A percentile compares a stretch with the other conserved stretches of the same genome.
Evolutionary conservation across 2,329 filamentous ascomycete genomes (phyloP).

Genomic region (Aspergillus sp.): DNA sequence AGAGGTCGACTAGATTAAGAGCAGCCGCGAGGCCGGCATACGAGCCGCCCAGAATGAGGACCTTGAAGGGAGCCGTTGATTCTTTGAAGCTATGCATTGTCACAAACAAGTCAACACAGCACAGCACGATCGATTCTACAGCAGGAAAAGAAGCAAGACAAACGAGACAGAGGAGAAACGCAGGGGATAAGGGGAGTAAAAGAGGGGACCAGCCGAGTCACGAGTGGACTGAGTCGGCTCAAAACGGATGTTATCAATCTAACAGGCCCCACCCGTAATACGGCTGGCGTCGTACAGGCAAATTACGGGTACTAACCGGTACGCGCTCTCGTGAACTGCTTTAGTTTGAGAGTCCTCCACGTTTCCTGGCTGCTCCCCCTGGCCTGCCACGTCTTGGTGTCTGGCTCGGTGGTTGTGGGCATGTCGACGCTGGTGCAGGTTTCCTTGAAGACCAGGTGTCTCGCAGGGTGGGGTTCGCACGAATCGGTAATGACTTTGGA

Average conservation of each 20-base stretch:
- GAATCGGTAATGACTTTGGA: not conserved
- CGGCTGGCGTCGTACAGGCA: not conserved
- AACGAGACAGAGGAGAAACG: too few relatives aligned
- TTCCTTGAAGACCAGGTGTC: not conserved
- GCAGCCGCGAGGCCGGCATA: slow-evolving; percentile 68
- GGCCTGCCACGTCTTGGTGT: not conserved
- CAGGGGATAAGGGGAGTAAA: not conserved
- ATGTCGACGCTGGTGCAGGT: not conserved
- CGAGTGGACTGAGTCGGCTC: slow-evolving; percentile 9
- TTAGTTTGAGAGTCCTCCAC: not conserved
- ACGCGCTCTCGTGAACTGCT: not conserved
- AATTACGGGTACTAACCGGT: not conserved
- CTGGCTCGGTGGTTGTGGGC: not conserved
- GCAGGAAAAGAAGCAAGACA: not conserved
- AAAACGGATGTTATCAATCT: slow-evolving; percentile 10
- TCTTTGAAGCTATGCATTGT: slow-evolving; percentile 19
- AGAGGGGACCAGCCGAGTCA: not conserved
- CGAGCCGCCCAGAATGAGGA: slow-evolving; percentile 63
- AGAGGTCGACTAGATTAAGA: slow-evolving; percentile 67
- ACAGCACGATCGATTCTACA: not conserved
- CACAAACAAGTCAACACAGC: not conserved
- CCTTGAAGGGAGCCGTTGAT: slow-evolving; percentile 37
- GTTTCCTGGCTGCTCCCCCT: not conserved
- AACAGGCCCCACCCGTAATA: slow-evolving; percentile 5
- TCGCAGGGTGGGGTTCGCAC: too few relatives aligned